Percentiles rank a stretch among this genome's conserved stretches.
Evolutionary conservation across 2,329 filamentous ascomycete genomes (phyloP).

Genomic region (Rhinocladiella mackenziei): DNA sequence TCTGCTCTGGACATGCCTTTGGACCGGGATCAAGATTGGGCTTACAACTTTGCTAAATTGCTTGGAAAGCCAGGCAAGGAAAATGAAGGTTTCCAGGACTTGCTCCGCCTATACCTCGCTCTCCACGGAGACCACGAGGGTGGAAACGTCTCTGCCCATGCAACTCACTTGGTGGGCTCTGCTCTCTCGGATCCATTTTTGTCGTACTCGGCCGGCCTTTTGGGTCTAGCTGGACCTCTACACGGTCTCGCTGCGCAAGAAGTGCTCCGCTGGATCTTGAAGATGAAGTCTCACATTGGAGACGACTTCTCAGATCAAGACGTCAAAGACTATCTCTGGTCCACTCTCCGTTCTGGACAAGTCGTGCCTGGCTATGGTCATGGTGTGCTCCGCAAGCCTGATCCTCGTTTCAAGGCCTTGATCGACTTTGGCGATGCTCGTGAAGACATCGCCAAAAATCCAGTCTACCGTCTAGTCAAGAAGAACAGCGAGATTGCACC

Average conservation of each 20-base stretch:
- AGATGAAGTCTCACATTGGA: conserved; percentile 89
- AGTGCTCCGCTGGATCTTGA: conserved; percentile 90
- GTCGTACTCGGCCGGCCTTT: conserved; percentile 90
- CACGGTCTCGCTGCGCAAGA: conserved; percentile 94
- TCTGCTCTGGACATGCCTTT: conserved; percentile 69
- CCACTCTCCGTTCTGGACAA: conserved; percentile 84
- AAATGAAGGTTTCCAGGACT: conserved; percentile 91
- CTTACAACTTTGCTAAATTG: conserved; percentile 97
- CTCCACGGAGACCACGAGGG: conserved; percentile 98
- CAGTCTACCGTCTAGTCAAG: conserved; percentile 90
- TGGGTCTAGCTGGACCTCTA: conserved; percentile 89
- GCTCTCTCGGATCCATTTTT: conserved; percentile 93
- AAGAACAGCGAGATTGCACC: conserved; percentile 90
- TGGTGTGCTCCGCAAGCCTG: conserved; percentile 91
- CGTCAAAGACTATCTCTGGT: conserved; percentile 86
- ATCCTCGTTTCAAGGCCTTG: conserved; percentile 90
- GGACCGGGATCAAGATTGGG: conserved; percentile 88
- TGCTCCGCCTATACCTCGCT: conserved; percentile 88
- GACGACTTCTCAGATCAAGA: conserved; percentile 72
- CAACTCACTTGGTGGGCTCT: conserved; percentile 91
- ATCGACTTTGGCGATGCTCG: conserved; percentile 91
- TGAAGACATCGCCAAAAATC: conserved; percentile 78
- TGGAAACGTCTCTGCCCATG: conserved; percentile 92
- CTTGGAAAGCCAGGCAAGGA: conserved; percentile 83
- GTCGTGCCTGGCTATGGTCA: conserved; percentile 95